phyloP scores from a whole-genome alignment of 495 filamentous ascomycete genomes.

The Corynascus novoguineensis region DNA sequence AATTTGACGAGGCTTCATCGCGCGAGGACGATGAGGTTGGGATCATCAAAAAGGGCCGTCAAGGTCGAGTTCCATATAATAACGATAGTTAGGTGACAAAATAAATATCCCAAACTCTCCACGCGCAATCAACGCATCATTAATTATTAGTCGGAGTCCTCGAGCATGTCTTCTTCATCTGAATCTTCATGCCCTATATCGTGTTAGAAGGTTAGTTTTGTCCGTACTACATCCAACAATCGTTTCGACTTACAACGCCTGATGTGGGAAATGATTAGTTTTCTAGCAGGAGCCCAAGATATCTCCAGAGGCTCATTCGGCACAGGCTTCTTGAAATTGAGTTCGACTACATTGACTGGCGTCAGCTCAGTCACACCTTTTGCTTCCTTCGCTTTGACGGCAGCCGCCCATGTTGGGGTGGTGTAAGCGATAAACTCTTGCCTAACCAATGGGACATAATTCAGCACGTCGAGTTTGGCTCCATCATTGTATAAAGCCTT shows the following conservation, averaged over 20 bases:
- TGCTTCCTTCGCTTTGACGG: background rate
- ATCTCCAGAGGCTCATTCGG: background rate
- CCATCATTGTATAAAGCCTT: slow-evolving; percentile 1
- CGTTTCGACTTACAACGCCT: background rate
- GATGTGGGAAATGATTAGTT: background rate
- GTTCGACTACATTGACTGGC: slow-evolving; percentile 4
- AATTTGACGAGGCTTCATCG: slow-evolving; percentile 2
- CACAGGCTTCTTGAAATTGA: slow-evolving; percentile 7
- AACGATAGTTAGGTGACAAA: no score
- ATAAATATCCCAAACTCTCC: no score
- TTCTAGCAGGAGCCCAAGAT: slow-evolving; percentile 4
- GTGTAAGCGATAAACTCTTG: slow-evolving; percentile 8
- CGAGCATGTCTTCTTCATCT: no score
- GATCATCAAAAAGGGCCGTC: background rate
- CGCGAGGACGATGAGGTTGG: background rate
- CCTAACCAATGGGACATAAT: background rate
- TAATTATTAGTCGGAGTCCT: no score
- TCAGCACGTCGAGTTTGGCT: background rate
- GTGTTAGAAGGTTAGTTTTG: background rate
- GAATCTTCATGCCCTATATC: background rate
- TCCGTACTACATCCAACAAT: background rate
- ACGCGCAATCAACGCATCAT: no score
- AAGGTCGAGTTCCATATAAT: no score
- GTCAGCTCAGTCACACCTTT: background rate
- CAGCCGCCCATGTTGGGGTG: slow-evolving; percentile 1